Evolutionary conservation across 1,284 basidiomycete genomes (phyloP), one percentile per base, ranked within the genome.

Genomic region (Boletus sp.): DNA sequence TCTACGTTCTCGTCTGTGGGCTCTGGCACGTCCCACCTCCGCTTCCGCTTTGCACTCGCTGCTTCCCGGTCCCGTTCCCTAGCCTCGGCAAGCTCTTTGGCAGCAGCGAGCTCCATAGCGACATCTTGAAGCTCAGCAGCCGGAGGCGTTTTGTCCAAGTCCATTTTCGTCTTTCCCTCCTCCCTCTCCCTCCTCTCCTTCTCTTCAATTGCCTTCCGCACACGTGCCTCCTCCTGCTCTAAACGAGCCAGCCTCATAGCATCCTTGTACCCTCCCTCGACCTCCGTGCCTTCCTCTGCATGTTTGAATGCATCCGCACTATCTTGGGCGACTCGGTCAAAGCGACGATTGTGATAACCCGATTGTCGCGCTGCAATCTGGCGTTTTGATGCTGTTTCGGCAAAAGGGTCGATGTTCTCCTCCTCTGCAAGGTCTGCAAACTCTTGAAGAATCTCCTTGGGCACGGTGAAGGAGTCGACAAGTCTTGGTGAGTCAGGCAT

Each of bases 351-450:
- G 64, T 99, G 96, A 66, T 99, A 99, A 70, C 98, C 95, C 50
- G 85, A 90, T 74, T 98, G 93, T 37, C 96, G 82, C 38, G 89
- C 77, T 16, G 94, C 91, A 64, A 99, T 93, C 75, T 98, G 95
- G 55, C 91, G 88, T 62, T 90, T 84, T 51, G 85, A 88, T 32
- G 93, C 89, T 26, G 91, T 91, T 69, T 94, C 92, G 48, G 90
- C 88, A 62, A 99, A 95, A 12, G 92, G 94, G 68, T 99, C 94
- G 59, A 90, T 73, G 65, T 91, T 77, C 62, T 95, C 91, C 66
- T 93, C 90, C 62, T 95, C 93, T 23, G 90, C 91, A 67, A 93
- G 80, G 54, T 93, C 84, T 39, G 87, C 90, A 60, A 97, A 97
- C 70, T 99, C 96, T 69, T 94, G 82, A 27, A 98, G 78, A 43